Conservation (phyloP, 2,329 filamentous ascomycete species). For the Beauveria sp. region DNA sequence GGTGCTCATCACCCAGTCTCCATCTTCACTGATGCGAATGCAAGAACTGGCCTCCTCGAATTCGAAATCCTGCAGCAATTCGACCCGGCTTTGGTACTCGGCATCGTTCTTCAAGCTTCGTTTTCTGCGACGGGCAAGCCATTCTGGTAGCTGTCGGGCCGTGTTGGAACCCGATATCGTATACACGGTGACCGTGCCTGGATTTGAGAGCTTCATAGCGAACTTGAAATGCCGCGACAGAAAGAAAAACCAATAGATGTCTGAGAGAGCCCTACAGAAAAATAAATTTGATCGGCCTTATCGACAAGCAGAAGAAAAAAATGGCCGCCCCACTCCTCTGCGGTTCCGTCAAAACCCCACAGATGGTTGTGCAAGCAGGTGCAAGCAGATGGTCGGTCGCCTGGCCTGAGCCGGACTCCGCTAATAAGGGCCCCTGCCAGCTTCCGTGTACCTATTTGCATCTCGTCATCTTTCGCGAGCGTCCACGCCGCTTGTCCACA, state of each 20-base stretch:
- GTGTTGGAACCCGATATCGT: constrained; percentile 89
- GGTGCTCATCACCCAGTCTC: constrained; percentile 94
- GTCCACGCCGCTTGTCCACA: not conserved
- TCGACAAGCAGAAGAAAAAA: constrained; percentile 13
- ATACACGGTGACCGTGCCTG: constrained; percentile 81
- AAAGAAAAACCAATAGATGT: not conserved
- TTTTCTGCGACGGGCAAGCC: constrained; percentile 86
- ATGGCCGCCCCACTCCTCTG: constrained; percentile 5
- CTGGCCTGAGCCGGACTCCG: not conserved
- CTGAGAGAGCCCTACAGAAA: not conserved
- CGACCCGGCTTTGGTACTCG: constrained; percentile 88
- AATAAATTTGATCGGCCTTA: constrained; percentile 15
- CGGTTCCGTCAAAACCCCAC: not conserved
- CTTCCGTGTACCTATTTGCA: not conserved
- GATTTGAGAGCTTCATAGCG: constrained; percentile 72
- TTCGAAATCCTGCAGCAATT: constrained; percentile 94
- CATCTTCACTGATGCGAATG: constrained; percentile 86
- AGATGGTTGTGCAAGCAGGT: not conserved
- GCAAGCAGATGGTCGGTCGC: not conserved
- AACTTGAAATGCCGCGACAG: not conserved
- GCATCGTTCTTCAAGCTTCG: constrained; percentile 84
- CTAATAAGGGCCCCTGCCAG: constrained; percentile 5
- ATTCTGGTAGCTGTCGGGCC: constrained; percentile 83
- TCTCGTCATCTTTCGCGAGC: constrained; percentile 2
- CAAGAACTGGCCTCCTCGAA: constrained; percentile 94